A percentile compares a stretch with the other conserved stretches of the same genome.
These are phyloP conservation scores for Oryza glumipatula DNA, from an alignment of 176 grass and related monocot species.

Conservation along the genomic window DNA sequence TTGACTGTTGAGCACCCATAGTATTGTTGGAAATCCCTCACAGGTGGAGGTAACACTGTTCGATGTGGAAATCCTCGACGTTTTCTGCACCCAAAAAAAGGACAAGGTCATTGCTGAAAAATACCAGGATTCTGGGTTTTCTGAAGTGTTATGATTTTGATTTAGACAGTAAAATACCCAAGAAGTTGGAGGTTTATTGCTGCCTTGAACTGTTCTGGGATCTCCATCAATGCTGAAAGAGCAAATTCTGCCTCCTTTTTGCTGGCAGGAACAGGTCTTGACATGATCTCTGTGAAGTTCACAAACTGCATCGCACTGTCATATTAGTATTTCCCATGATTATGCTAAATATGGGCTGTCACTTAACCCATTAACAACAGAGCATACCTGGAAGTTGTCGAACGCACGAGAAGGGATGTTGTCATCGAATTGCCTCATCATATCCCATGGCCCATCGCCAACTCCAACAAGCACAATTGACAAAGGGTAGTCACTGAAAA, in stretches of 20 bases:
- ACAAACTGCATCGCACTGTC: slow-evolving; percentile 64
- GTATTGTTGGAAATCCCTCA: slow-evolving; percentile 37
- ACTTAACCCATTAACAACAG: slow-evolving; percentile 2
- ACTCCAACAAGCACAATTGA: slow-evolving; percentile 90
- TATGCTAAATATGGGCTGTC: neutral
- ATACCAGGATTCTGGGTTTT: neutral
- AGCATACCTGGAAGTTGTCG: slow-evolving; percentile 77
- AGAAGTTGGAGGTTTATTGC: slow-evolving; percentile 68
- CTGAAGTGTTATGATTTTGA: neutral
- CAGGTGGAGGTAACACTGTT: slow-evolving; percentile 64
- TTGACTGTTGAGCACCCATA: too few species aligned
- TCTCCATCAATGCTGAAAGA: slow-evolving; percentile 76
- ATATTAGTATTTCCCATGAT: slow-evolving; percentile 24
- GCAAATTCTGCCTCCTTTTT: slow-evolving; percentile 81
- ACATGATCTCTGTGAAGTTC: slow-evolving; percentile 89
- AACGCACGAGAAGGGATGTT: slow-evolving; percentile 74
- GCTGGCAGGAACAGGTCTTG: slow-evolving; percentile 53
- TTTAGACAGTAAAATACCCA: slow-evolving; percentile 46
- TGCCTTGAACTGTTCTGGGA: slow-evolving; percentile 70
- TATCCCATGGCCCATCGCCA: slow-evolving; percentile 86
- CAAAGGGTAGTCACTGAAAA: slow-evolving; percentile 65
- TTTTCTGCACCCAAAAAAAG: slow-evolving; percentile 49
- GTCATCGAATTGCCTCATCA: slow-evolving; percentile 82
- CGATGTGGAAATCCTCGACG: slow-evolving; percentile 52
- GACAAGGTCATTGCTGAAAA: neutral